These are phyloP conservation scores for Tephrocybe sp. DNA, from an alignment of 768 basidiomycete genomes.

Conservation along the genomic window DNA sequence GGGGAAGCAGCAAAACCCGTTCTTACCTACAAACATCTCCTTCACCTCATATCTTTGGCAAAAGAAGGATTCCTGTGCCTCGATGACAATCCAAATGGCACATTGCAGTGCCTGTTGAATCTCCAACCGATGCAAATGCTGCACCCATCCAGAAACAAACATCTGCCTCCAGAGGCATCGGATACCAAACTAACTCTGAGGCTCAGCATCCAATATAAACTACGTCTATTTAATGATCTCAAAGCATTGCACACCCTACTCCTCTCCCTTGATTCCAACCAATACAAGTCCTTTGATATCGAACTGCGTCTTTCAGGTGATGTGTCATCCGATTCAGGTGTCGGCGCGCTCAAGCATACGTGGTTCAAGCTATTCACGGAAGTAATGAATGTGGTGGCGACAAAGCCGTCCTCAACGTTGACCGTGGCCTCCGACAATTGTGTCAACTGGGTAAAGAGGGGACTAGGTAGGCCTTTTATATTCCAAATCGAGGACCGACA, in stretches of 20 bases:
- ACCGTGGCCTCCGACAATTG: slow-evolving; percentile 4
- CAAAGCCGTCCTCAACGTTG: slow-evolving; percentile 4
- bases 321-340: not conserved
- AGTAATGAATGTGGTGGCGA: slow-evolving; percentile 10
- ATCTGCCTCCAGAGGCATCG: too few species aligned
- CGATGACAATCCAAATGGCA: not conserved
- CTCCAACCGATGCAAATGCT: too few species aligned
- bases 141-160: too few species aligned
- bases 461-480: slow-evolving; percentile 2
- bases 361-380: slow-evolving; percentile 9
- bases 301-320: not conserved
- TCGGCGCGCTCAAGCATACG: not conserved
- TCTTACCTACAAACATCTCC: not conserved
- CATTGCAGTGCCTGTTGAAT: too few species aligned
- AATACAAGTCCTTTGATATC: not conserved
- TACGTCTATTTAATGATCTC: slow-evolving; percentile 1
- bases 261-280: not conserved
- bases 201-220: not conserved
- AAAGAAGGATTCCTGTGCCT: slow-evolving; percentile 4
- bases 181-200: not conserved
- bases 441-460: not conserved
- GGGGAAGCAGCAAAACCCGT: not conserved
- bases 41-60: slow-evolving; percentile 2
- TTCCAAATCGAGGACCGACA: too few species aligned
- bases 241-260: slow-evolving; percentile 2